These are phyloP conservation scores for Phalaenopsis equestris DNA, from an alignment of 106 monocot genomes.

Conservation along the genomic window DNA sequence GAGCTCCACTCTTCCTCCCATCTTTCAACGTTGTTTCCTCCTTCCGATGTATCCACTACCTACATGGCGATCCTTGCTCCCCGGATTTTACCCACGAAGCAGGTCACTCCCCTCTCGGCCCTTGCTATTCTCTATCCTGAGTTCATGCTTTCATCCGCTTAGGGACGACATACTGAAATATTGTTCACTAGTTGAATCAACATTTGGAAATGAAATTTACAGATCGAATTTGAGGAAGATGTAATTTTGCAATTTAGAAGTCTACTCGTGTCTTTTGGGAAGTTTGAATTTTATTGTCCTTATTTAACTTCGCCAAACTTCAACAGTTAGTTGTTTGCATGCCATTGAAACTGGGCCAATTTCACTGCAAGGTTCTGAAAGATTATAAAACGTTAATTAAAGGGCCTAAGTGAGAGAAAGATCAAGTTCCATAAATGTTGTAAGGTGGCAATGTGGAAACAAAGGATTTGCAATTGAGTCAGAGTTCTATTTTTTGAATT, in stretches of 20 bases:
- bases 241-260: neutral
- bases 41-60: conserved; percentile 34
- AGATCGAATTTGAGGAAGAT: neutral
- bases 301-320: neutral
- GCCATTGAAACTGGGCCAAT: neutral
- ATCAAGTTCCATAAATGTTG: neutral
- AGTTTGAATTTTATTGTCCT: neutral
- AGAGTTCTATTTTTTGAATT: neutral
- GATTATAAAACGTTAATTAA: neutral
- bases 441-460: neutral
- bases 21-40: conserved; percentile 38
- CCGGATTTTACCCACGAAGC: conserved; percentile 44
- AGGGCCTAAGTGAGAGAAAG: neutral
- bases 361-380: neutral
- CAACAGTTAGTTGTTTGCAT: neutral
- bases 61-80: conserved; percentile 21
- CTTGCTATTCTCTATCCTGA: neutral
- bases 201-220: neutral
- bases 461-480: too few relatives aligned
- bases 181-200: neutral
- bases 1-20: conserved; percentile 47
- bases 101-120: conserved; percentile 12
- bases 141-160: neutral
- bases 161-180: neutral
- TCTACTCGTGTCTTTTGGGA: neutral